phyloP scores from a whole-genome alignment of 176 grass and related monocot genomes.

The Puccinellia tenuiflora region DNA sequence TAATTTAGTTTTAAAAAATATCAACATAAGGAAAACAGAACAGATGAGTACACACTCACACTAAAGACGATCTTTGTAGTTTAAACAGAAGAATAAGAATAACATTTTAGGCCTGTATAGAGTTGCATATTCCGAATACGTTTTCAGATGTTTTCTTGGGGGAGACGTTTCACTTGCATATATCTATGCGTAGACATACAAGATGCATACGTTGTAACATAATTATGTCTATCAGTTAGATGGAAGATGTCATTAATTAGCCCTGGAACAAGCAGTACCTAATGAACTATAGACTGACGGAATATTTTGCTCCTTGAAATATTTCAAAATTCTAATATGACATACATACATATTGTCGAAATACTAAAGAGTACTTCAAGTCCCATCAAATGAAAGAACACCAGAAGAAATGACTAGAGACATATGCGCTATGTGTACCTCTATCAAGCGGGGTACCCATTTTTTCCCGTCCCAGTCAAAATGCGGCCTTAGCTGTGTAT shows the following conservation, averaged over 20 bases:
- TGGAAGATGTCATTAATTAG: not conserved
- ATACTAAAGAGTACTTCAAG: not conserved
- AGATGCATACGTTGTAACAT: not conserved
- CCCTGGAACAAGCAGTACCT: not conserved
- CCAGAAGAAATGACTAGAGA: not conserved
- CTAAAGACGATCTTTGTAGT: not conserved
- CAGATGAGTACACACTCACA: not conserved
- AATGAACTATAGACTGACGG: not conserved
- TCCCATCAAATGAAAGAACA: not conserved
- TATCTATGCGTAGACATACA: not conserved
- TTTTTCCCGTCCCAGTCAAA: slow-evolving; percentile 19
- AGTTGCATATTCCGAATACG: not conserved
- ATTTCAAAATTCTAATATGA: not conserved
- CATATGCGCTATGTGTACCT: not conserved
- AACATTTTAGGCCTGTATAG: not conserved
- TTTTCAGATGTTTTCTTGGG: not conserved
- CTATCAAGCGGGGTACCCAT: slow-evolving; percentile 5
- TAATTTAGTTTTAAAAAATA: not conserved
- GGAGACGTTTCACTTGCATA: not conserved
- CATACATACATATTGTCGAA: not conserved
- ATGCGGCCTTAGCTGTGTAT: slow-evolving; percentile 14
- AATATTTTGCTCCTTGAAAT: not conserved
- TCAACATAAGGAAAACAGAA: not conserved
- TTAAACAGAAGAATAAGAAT: not conserved
- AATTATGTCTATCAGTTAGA: not conserved